phyloP scores from a whole-genome alignment of 1,284 basidiomycete species.

The Ustilago loliicola region DNA sequence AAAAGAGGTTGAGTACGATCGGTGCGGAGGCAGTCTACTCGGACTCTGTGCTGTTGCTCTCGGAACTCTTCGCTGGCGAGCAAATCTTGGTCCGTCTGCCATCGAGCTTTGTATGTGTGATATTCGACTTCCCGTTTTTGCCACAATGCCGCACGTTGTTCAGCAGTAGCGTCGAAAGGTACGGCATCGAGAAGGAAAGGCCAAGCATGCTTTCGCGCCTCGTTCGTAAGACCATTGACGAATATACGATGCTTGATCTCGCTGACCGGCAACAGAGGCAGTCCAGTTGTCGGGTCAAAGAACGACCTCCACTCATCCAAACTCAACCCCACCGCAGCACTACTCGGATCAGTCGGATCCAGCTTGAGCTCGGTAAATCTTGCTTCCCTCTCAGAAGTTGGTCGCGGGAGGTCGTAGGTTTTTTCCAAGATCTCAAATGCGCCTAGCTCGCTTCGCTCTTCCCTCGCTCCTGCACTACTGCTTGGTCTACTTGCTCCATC shows the following conservation, averaged over 20 bases:
- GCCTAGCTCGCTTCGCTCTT: slow-evolving; percentile 54
- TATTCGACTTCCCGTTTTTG: slow-evolving; percentile 41
- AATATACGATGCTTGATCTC: slow-evolving; percentile 60
- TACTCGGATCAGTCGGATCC: neutral
- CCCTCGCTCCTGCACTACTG: neutral
- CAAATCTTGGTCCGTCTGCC: slow-evolving; percentile 46
- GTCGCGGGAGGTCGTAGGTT: slow-evolving; percentile 41
- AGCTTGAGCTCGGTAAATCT: slow-evolving; percentile 27
- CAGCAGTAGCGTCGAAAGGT: slow-evolving; percentile 77
- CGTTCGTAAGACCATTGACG: slow-evolving; percentile 52
- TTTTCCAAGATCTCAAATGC: slow-evolving; percentile 59
- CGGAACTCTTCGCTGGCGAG: slow-evolving; percentile 30
- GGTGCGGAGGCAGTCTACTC: slow-evolving; percentile 97
- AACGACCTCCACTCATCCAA: slow-evolving; percentile 52
- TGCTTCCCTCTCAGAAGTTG: slow-evolving; percentile 38
- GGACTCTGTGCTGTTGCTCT: slow-evolving; percentile 84
- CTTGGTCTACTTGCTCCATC: neutral
- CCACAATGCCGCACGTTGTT: slow-evolving; percentile 55
- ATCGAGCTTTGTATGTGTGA: slow-evolving; percentile 42
- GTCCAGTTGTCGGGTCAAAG: slow-evolving; percentile 47
- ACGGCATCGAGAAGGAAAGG: slow-evolving; percentile 88
- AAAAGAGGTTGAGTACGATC: slow-evolving; percentile 92
- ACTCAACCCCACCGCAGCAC: slow-evolving; percentile 25
- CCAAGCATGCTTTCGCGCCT: slow-evolving; percentile 76
- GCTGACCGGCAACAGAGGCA: slow-evolving; percentile 24